Evolutionary conservation across 345 rosid genomes (phyloP).

Genomic region (Moricandia moricandioides): DNA sequence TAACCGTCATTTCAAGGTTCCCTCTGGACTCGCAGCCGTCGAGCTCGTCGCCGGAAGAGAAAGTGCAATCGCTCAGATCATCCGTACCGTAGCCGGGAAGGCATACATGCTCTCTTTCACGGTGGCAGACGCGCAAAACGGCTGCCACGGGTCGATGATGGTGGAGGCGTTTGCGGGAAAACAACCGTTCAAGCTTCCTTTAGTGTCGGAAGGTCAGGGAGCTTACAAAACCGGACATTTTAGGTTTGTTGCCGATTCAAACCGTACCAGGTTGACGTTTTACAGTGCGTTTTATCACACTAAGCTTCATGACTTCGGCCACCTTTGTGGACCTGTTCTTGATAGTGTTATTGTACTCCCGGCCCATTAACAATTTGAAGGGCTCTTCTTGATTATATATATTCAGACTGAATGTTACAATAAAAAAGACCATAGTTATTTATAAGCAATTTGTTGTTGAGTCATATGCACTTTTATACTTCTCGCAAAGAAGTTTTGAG

Average conservation of each 20-base stretch:
- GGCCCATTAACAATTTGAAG: constrained; percentile 1
- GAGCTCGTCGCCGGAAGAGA: constrained; percentile 89
- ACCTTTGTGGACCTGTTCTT: constrained; percentile 83
- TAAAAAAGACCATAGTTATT: background rate
- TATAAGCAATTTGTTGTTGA: background rate
- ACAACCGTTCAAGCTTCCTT: constrained; percentile 43
- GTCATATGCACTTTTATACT: background rate
- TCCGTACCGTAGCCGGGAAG: constrained; percentile 47
- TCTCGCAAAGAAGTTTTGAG: background rate
- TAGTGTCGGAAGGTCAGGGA: constrained; percentile 56
- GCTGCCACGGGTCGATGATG: constrained; percentile 79
- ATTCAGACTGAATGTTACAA: background rate
- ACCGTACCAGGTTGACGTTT: constrained; percentile 68
- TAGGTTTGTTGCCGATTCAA: constrained; percentile 48
- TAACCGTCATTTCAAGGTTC: constrained; percentile 60
- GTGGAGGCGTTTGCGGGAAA: constrained; percentile 71
- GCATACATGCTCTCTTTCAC: constrained; percentile 52
- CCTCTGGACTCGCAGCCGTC: constrained; percentile 51
- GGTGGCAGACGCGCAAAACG: constrained; percentile 72
- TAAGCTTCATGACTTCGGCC: constrained; percentile 64
- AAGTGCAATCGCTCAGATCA: constrained; percentile 80
- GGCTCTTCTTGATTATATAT: background rate
- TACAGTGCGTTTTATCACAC: constrained; percentile 74
- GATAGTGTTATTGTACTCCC: constrained; percentile 54
- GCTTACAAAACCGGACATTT: constrained; percentile 45